phyloP scores from a whole-genome alignment of 2,329 filamentous ascomycete genomes.

The Xylariaceae sp. region DNA sequence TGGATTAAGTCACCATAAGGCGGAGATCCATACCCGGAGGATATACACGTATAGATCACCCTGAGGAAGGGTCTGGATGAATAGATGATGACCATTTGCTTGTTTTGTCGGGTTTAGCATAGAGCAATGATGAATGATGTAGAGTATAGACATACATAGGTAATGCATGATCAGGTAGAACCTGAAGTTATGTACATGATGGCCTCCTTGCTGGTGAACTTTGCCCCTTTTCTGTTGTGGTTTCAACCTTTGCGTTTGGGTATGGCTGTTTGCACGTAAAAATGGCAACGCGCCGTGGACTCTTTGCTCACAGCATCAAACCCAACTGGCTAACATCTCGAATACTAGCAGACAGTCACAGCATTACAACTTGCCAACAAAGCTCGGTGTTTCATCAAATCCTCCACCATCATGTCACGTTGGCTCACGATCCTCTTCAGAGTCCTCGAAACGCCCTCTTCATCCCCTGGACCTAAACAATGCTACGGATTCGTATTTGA shows the following conservation, averaged over 20 bases:
- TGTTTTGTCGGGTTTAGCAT: neutral
- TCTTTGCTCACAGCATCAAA: neutral
- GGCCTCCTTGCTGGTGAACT: neutral
- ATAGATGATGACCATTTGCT: neutral
- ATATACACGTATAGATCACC: conserved; percentile 2
- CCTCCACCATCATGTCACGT: neutral
- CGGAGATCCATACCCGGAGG: neutral
- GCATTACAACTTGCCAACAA: neutral
- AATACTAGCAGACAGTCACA: neutral
- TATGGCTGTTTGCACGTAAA: neutral
- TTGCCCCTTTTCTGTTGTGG: neutral
- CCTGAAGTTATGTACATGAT: neutral
- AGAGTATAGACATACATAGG: neutral
- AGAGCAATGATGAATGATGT: neutral
- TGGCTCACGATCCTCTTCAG: neutral
- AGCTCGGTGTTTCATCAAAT: neutral
- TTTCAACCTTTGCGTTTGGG: neutral
- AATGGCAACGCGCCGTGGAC: neutral
- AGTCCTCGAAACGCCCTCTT: neutral
- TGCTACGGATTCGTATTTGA: no score
- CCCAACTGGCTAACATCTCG: neutral
- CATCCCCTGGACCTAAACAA: neutral
- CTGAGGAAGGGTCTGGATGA: neutral
- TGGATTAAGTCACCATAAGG: conserved; percentile 1
- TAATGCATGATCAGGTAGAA: neutral